Evolutionary conservation across 2,329 filamentous ascomycete species (phyloP), one percentile per base, ranked within the genome.

Genomic region (Onygena corvina): DNA sequence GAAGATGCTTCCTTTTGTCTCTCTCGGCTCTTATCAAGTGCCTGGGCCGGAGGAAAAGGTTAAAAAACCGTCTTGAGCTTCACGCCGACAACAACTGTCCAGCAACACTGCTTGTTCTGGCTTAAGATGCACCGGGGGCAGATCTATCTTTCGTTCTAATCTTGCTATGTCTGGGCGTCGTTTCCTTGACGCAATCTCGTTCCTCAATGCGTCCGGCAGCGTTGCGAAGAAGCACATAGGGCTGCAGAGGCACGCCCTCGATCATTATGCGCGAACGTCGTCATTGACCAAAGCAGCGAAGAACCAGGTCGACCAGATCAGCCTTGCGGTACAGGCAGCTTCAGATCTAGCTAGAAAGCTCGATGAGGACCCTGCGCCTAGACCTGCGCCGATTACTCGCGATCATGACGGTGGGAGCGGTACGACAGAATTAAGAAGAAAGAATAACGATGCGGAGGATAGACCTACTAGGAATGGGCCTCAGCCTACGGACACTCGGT

Each of bases 111-210:
- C 20, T 40, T 2, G 4, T 23, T 40, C 7, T 46, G 23, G 25
- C 16, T 30, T 29, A 46, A 30, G 23, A 46, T 47, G 45, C 30
- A 16, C 21, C 16, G 34, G 30, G 16, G 29, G 14, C 16, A 21
- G 45, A 25, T 21, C n/a, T 12, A 47, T 20, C 29, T 35, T 12
- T 47, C 34, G 18, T 20, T 25, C 7, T 31, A 23, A 12, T 27
- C 44, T 35, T 52, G 52, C 44, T 33, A 77, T 77, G 75, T 70
- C 73, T 49, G 74, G 74, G 50, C 74, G 77, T 76, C 68, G 81
- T 77, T 68, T 78, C 74, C 61, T 88, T 62, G 85, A 89, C 69
- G 71, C 84, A 58, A 79, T 81, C 57, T 77, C 81, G 53, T 72
- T 89, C 55, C 73, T 83, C 64, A 79, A 76, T 70, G 84, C 80